These are phyloP conservation scores for Leptoxyphium fumago DNA, from an alignment of 2,329 filamentous ascomycete species.

Conservation along the genomic window DNA sequence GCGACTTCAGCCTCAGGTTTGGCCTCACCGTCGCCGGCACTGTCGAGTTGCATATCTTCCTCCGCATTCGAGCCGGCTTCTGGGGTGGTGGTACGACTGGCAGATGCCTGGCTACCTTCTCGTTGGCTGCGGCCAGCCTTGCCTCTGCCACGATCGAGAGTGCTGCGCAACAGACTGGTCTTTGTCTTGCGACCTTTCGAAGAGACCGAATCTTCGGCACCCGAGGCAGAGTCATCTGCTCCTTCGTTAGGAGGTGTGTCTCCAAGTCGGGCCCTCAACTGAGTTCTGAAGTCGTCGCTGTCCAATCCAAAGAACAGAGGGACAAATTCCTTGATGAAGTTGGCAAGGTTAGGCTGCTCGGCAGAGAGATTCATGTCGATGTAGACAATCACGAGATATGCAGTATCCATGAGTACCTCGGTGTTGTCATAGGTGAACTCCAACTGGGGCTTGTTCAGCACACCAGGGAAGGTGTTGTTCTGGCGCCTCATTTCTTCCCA, in stretches of 20 bases:
- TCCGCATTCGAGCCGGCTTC: slow-evolving; percentile 65
- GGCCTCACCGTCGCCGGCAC: slow-evolving; percentile 8
- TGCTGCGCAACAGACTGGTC: slow-evolving; percentile 63
- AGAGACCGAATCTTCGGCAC: slow-evolving; percentile 56
- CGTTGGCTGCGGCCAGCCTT: slow-evolving; percentile 58
- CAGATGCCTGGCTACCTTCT: slow-evolving; percentile 61
- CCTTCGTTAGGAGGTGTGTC: slow-evolving; percentile 52
- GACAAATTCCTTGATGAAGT: slow-evolving; percentile 36
- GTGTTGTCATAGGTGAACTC: slow-evolving; percentile 52
- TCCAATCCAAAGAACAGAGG: slow-evolving; percentile 37
- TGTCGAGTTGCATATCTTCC: slow-evolving; percentile 49
- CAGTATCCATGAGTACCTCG: slow-evolving; percentile 37
- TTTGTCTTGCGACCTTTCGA: slow-evolving; percentile 49
- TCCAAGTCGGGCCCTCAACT: slow-evolving; percentile 36
- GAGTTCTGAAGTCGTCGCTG: slow-evolving; percentile 45
- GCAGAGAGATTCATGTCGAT: slow-evolving; percentile 26
- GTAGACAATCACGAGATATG: slow-evolving; percentile 30
- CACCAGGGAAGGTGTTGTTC: slow-evolving; percentile 13
- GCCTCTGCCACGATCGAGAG: slow-evolving; percentile 65
- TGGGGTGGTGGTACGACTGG: slow-evolving; percentile 79
- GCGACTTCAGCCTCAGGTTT: slow-evolving; percentile 5
- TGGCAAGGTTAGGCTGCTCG: slow-evolving; percentile 29
- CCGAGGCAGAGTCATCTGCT: slow-evolving; percentile 47
- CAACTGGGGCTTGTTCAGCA: slow-evolving; percentile 42
- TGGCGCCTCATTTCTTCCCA: slow-evolving; percentile 77